A percentile compares a stretch with the other conserved stretches of the same genome.
Conservation (phyloP, 1,139 yeast genomes). For the Yamadazyma friedrichii region DNA sequence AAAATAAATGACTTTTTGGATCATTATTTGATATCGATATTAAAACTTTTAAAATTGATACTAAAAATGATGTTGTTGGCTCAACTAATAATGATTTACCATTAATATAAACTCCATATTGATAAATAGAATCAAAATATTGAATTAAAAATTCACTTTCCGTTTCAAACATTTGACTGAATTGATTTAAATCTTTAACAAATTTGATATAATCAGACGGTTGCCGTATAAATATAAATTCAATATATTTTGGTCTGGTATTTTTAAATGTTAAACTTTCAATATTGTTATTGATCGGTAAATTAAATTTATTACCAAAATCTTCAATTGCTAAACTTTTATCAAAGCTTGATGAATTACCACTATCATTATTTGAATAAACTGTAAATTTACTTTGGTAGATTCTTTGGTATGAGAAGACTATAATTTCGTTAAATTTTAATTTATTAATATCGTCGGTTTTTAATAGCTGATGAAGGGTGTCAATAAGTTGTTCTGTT, state of each 20-base stretch:
- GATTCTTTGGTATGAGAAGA: conserved; percentile 22
- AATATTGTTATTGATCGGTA: conserved; percentile 6
- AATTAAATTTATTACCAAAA: conserved; percentile 17
- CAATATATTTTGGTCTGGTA: conserved; percentile 26
- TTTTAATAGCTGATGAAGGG: conserved; percentile 3
- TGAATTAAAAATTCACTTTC: conserved; percentile 8
- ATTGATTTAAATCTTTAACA: conserved; percentile 23
- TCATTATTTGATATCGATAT: conserved; percentile 20
- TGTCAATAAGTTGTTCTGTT: conserved; percentile 17
- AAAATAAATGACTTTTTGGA: conserved; percentile 8
- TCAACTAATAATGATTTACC: conserved; percentile 27
- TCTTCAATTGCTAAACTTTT: conserved; percentile 16
- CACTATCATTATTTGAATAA: conserved; percentile 11
- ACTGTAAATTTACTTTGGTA: conserved; percentile 22
- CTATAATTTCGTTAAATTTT: conserved; percentile 16
- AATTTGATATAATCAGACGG: conserved; percentile 29
- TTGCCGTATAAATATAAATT: conserved; percentile 27
- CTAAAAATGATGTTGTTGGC: conserved; percentile 29
- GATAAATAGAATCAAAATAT: conserved; percentile 22
- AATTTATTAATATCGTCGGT: conserved; percentile 1
- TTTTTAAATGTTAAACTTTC: conserved; percentile 17
- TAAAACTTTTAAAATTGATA: conserved; percentile 27
- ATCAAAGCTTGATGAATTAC: conserved; percentile 11
- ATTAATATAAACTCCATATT: conserved; percentile 25
- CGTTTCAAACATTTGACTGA: conserved; percentile 22